Evolutionary conservation across 2,329 filamentous ascomycete species (phyloP), one percentile per base, ranked within the genome.

Genomic region (Hymenoscyphus salicellus): DNA sequence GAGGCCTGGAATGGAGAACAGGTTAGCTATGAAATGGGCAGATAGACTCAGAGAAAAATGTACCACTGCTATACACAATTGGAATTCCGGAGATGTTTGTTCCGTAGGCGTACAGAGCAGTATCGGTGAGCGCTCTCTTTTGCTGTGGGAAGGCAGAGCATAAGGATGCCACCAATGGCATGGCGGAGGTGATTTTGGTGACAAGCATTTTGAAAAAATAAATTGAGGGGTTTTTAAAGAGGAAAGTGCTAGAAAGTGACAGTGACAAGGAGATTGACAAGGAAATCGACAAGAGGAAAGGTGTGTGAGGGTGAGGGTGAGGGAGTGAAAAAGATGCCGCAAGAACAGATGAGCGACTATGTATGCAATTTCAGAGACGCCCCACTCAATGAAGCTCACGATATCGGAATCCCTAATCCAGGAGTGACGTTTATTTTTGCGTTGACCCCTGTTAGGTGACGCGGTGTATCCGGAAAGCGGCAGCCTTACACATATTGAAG

Each of bases 81-180:
- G 66, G 65, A 6, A 76, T 63, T 5, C 75, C 74, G 2, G 68
- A 69, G 16, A 74, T 69, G 20, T 71, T 67, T 0, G 60, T 70
- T 17, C 73, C 71, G 58, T 77, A 76, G 4, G 74, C 73, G 63
- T 75, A 76, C 10, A 76, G 68, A 14, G 58, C 43, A 8, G 59
- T 41, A 20, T 56, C 32, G 14, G 43, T 49, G 17, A 23, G 20
- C 6, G 20, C 43, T 23, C 20, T 17, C 11, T 17, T 30, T 5
- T 3, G 8, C 20, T 49, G 17, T 28, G 58, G 55, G 38, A 36
- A n/a, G 10, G 58, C 58, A n/a, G 58, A 57, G 49, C 56, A 58
- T 5, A 20, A 41, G 32, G 16, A 20, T 16, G 43, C 52, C 2
- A 56, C 16, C 4, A 58, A 23, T 26, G 58, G 28, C 20, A 64